Conservation (phyloP, 2,329 filamentous ascomycete genomes). For the Colletotrichum truncatum region DNA sequence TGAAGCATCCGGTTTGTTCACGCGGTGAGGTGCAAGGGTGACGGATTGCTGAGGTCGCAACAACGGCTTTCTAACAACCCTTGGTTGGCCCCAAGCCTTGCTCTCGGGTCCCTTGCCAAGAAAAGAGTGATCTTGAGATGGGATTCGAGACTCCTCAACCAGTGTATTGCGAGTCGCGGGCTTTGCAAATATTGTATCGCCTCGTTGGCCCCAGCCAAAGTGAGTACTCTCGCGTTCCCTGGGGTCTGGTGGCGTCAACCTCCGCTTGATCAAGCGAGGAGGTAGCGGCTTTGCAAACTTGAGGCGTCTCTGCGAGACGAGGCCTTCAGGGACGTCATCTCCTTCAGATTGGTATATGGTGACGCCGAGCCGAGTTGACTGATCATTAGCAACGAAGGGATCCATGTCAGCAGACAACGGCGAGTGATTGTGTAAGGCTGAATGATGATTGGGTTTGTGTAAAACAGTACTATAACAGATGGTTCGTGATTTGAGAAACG, state of each 20-base stretch:
- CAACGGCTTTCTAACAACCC: not conserved
- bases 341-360: constrained; percentile 15
- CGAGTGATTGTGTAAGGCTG: constrained; percentile 9
- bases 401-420: constrained; percentile 33
- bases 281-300: constrained; percentile 34
- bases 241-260: constrained; percentile 1
- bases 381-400: constrained; percentile 23
- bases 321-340: constrained; percentile 40
- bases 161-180: constrained; percentile 31
- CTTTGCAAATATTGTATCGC: constrained; percentile 26
- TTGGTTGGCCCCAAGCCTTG: not conserved
- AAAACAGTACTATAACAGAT: constrained; percentile 11
- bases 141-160: constrained; percentile 13
- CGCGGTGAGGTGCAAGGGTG: not conserved
- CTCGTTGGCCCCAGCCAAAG: constrained; percentile 25
- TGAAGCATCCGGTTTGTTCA: not conserved
- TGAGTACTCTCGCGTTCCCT: constrained; percentile 38
- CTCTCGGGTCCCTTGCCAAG: not conserved
- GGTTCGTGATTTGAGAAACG: constrained; percentile 1
- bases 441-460: constrained; percentile 8
- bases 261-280: not conserved
- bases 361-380: constrained; percentile 20
- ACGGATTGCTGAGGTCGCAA: constrained; percentile 3
- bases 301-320: constrained; percentile 43
- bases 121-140: constrained; percentile 27